These are phyloP conservation scores for Stemphylium vesicarium DNA, from an alignment of 2,329 filamentous ascomycete species.

Conservation along the genomic window DNA sequence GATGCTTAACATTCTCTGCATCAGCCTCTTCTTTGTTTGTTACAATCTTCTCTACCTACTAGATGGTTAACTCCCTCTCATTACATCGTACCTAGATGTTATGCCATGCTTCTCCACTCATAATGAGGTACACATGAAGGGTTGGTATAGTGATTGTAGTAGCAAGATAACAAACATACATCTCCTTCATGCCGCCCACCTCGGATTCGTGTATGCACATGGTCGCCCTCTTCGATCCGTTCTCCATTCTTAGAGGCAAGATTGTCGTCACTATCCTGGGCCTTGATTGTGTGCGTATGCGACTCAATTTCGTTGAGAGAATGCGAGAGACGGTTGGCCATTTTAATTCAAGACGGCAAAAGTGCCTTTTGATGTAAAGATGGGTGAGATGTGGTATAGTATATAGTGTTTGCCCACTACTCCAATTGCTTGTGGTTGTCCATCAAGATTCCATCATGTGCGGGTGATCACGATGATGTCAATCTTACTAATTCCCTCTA, in stretches of 20 bases:
- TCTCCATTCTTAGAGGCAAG: constrained; percentile 48
- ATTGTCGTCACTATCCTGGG: background rate
- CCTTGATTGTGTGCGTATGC: constrained; percentile 4
- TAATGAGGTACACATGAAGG: background rate
- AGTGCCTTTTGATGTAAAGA: background rate
- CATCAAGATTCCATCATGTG: too few relatives aligned
- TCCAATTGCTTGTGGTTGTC: too few relatives aligned
- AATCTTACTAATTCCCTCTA: background rate
- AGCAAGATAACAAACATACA: constrained; percentile 17
- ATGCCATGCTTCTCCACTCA: too few relatives aligned
- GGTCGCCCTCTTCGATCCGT: constrained; percentile 49
- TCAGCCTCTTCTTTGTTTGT: constrained; percentile 45
- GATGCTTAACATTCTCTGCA: constrained; percentile 49
- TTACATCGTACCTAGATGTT: background rate
- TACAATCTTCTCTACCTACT: constrained; percentile 49
- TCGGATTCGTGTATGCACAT: constrained; percentile 50
- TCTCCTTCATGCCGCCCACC: constrained; percentile 51
- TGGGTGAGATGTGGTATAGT: too few relatives aligned
- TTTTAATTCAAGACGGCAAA: background rate
- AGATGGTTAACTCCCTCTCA: background rate
- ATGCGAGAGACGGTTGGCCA: constrained; percentile 9
- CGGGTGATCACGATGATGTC: constrained; percentile 6
- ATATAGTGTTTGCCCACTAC: too few relatives aligned
- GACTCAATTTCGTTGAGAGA: constrained; percentile 8
- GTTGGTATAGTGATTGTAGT: background rate